Evolutionary conservation across 2,329 filamentous ascomycete genomes (phyloP), one percentile per base, ranked within the genome.

Genomic region (Ophiostoma novo-ulmi): DNA sequence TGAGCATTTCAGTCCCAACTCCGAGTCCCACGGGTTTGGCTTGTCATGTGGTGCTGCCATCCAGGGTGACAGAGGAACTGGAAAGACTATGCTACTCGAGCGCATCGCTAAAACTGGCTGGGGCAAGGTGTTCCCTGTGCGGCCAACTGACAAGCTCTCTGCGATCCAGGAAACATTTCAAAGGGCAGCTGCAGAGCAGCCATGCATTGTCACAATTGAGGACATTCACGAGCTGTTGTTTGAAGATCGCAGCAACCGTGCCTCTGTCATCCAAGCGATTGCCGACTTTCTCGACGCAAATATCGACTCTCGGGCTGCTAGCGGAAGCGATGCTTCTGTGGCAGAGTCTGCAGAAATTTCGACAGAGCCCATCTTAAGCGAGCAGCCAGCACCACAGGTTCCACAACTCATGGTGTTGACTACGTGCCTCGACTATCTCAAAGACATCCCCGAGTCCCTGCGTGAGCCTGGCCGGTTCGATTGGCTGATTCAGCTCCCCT

Each of bases 41-140:
- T 77, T 75, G 75, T 80, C 65, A 73, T 84, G 85, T 69, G 88
- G 88, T 0, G 85, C 95, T 48, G 84, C 95, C 35, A 82, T 97
- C 5, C 89, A 96, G 77, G 94, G 94, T 17, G 89, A 91, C 22
- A 87, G 88, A 73, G 94, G 94, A 13, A 96, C 92, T 0, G 94
- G 94, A 35, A 97, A 97, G 80, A 90, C 88, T 0, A 84, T 91
- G 73, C 82, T 97, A 0, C 81, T 97, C 1, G 79, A 89, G 20
- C 85, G 87, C 41, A 83, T 97, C 26, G 86, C 88, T 10, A 84
- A 82, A 7, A 87, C 88, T 0, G 85, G 84, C 71, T 97, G 93
- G 91, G 87, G 87, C 31, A 87, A 86, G 58, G 87, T 93, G 0
- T 85, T 91, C 74, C 85, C 82, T 70, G 81, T 94, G 70, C 82